A percentile compares a stretch with the other conserved stretches of the same genome.
Conservation (phyloP, 2,329 filamentous ascomycete genomes). For the Penicillium sumatraense region DNA sequence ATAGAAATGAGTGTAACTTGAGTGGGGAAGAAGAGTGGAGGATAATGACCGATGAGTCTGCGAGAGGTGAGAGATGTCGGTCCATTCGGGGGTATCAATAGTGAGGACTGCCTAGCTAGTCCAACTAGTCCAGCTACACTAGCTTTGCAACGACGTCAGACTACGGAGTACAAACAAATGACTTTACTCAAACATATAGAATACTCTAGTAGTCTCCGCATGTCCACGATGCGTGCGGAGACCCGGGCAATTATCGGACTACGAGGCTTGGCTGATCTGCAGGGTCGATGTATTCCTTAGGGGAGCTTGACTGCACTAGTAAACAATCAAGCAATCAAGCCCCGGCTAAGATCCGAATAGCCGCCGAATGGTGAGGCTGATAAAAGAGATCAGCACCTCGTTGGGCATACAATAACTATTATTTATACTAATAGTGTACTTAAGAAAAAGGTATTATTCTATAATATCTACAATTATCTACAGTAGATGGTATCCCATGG, state of each 20-base stretch:
- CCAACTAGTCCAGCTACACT: no score
- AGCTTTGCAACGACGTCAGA: not conserved
- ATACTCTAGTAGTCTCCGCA: no score
- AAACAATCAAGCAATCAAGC: no score
- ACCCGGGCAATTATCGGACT: constrained; percentile 18
- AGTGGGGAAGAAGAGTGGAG: constrained; percentile 1
- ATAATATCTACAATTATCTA: no score
- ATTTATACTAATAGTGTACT: no score
- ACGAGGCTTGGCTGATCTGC: constrained; percentile 15
- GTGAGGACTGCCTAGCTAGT: no score
- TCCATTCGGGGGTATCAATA: no score
- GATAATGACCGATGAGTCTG: constrained; percentile 16
- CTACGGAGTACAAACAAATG: not conserved
- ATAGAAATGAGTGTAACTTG: not conserved
- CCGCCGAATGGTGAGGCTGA: not conserved
- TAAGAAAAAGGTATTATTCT: no score
- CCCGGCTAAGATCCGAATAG: not conserved
- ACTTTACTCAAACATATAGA: no score
- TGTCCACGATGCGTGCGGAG: not conserved
- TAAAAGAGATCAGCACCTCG: no score
- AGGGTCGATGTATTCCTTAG: constrained; percentile 5
- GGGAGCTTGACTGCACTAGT: not conserved
- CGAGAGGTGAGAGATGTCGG: not conserved
- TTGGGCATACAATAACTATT: no score
- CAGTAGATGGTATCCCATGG: no score